Evolutionary conservation across 345 rosid genomes (phyloP).

Genomic region (Nasturtium officinale): DNA sequence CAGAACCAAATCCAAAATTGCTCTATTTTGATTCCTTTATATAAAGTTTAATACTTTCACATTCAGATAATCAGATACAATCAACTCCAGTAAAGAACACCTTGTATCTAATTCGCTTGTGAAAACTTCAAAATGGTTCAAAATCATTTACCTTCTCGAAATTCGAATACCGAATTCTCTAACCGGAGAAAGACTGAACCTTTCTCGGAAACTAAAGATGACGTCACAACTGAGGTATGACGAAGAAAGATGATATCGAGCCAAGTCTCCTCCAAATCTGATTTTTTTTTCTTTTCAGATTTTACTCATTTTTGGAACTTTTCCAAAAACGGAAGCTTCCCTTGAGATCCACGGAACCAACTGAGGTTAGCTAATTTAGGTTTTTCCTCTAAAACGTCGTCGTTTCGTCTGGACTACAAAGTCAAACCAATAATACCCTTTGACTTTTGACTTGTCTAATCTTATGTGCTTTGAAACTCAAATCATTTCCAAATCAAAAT

Average conservation of each 20-base stretch:
- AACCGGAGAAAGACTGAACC: conserved; percentile 3
- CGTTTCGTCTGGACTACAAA: neutral
- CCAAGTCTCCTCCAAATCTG: neutral
- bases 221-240: too few species aligned
- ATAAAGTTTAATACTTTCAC: neutral
- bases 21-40: neutral
- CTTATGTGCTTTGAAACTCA: neutral
- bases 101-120: neutral
- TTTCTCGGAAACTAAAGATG: neutral
- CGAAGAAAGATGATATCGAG: neutral
- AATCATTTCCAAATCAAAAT: neutral
- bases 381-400: neutral
- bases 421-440: neutral
- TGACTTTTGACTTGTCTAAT: conserved; percentile 9
- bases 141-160: neutral
- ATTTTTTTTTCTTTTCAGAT: too few species aligned
- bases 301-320: too few species aligned
- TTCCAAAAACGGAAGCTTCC: neutral
- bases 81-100: neutral
- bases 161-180: neutral
- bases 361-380: conserved; percentile 12
- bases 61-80: neutral
- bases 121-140: neutral
- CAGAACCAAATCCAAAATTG: neutral
- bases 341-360: conserved; percentile 35